phyloP scores from a whole-genome alignment of 2,329 filamentous ascomycete genomes.

The Ceratocystiopsis minuta region DNA sequence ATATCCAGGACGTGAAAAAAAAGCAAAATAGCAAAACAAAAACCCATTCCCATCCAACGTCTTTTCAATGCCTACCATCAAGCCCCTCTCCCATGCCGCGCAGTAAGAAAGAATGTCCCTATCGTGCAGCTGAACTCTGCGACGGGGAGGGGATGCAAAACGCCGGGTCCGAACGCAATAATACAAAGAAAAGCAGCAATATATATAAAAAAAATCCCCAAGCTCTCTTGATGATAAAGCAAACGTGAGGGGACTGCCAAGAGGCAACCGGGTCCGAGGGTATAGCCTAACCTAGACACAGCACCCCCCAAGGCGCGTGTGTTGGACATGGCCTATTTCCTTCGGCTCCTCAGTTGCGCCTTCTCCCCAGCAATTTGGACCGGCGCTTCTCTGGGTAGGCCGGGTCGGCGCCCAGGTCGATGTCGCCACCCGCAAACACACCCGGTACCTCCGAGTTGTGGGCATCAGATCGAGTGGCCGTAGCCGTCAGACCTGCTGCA shows the following conservation, averaged over 20 bases:
- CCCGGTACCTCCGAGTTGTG: slow-evolving; percentile 9
- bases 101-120: no score
- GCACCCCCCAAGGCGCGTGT: background rate
- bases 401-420: slow-evolving; percentile 12
- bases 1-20: background rate
- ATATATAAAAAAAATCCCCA: no score
- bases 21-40: background rate
- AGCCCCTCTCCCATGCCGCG: no score
- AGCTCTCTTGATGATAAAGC: no score
- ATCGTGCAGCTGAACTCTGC: no score
- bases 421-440: slow-evolving; percentile 21
- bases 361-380: slow-evolving; percentile 1
- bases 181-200: no score
- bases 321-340: background rate
- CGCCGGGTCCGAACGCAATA: no score
- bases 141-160: no score
- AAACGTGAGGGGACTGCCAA: no score
- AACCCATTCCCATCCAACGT: no score
- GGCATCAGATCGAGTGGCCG: background rate
- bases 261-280: no score
- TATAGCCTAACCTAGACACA: background rate
- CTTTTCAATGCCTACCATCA: no score
- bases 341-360: background rate
- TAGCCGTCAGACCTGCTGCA: slow-evolving; percentile 7
- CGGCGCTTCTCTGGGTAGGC: slow-evolving; percentile 9